These are phyloP conservation scores for Pseudonitzschia multiseries DNA, from an alignment of 108 stramenopile genomes.

Conservation along the genomic window DNA sequence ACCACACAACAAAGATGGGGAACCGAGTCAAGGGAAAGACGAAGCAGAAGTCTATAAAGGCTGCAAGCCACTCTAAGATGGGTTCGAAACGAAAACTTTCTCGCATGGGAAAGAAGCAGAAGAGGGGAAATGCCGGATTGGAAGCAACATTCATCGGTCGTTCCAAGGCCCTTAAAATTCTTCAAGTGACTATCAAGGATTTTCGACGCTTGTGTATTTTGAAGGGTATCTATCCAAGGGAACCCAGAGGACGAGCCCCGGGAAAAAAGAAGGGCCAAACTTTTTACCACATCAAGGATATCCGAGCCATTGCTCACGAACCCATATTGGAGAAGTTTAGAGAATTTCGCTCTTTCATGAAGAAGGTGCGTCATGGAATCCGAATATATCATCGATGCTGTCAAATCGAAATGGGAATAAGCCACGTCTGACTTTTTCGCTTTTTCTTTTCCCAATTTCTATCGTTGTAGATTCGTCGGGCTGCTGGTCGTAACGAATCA, in stretches of 20 bases:
- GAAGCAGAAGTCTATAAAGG: constrained; percentile 92
- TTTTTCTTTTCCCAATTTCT: constrained; percentile 12
- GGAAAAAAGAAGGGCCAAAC: constrained; percentile 92
- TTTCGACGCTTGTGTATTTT: constrained; percentile 99
- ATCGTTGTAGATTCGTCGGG: constrained; percentile 47
- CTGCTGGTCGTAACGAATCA: constrained; percentile 84
- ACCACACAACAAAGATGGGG: constrained; percentile 52
- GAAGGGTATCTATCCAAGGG: constrained; percentile 98
- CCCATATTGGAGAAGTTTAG: constrained; percentile 96
- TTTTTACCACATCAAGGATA: constrained; percentile 98
- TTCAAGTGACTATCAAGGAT: constrained; percentile 96
- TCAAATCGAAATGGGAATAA: not conserved
- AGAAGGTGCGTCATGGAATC: constrained; percentile 56
- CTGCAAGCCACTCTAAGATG: constrained; percentile 82
- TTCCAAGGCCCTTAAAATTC: constrained; percentile 80
- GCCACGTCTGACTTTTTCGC: not conserved
- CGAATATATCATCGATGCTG: not conserved
- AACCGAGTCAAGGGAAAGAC: constrained; percentile 85
- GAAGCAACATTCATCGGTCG: constrained; percentile 96
- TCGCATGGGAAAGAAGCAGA: constrained; percentile 95
- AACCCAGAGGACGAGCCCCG: constrained; percentile 82
- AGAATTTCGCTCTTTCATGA: constrained; percentile 96
- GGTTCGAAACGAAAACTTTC: constrained; percentile 92
- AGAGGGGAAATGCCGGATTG: constrained; percentile 88
- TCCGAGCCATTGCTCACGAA: constrained; percentile 94